phyloP scores from a whole-genome alignment of 768 basidiomycete species.

The Boletus subparvulus region DNA sequence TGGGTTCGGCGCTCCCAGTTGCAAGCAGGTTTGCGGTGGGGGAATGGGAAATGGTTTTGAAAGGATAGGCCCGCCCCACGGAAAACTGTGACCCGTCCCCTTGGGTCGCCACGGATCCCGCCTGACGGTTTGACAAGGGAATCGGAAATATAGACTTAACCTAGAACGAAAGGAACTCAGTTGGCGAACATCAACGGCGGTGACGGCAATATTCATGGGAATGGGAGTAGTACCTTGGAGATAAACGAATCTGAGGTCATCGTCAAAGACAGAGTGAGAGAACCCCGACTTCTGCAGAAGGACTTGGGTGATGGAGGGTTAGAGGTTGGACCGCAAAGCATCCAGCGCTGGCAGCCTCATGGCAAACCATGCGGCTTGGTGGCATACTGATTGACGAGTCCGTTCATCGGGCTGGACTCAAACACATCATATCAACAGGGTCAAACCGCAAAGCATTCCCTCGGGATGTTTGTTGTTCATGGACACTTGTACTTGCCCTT shows the following conservation, averaged over 20 bases:
- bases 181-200: constrained; percentile 1
- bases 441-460: constrained; percentile 1
- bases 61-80: background rate
- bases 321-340: constrained; percentile 2
- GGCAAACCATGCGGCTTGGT: constrained; percentile 19
- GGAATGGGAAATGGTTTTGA: background rate
- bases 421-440: constrained; percentile 6
- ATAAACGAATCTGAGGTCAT: constrained; percentile 7
- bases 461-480: constrained; percentile 8
- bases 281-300: constrained; percentile 4
- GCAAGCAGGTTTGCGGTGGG: background rate
- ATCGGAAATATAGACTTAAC: background rate
- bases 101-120: background rate
- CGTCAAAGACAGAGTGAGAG: background rate
- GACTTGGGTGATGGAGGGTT: constrained; percentile 6
- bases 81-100: background rate
- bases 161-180: constrained; percentile 3
- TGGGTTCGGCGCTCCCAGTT: background rate
- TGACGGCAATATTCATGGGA: background rate
- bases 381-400: constrained; percentile 5
- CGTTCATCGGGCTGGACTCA: background rate
- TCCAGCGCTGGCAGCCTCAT: constrained; percentile 21
- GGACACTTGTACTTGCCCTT: background rate
- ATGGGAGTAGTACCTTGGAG: constrained; percentile 10
- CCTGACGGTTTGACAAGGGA: background rate